These are phyloP conservation scores for Xylariaceae sp. DNA, from an alignment of 2,329 filamentous ascomycete species.

Conservation along the genomic window DNA sequence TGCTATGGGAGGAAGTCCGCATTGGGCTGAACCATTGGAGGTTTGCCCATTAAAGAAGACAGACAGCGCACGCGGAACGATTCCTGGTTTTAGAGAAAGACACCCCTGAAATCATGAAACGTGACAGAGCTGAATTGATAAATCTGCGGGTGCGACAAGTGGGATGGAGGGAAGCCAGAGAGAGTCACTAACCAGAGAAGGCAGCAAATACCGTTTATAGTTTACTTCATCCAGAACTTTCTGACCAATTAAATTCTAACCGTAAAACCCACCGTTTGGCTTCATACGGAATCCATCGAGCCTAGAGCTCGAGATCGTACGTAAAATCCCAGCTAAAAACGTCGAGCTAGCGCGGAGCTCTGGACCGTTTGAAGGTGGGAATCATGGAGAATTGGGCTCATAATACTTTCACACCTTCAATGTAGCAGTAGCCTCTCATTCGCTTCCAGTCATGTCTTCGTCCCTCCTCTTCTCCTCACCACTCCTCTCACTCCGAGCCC, in stretches of 20 bases:
- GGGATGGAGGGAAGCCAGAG: neutral
- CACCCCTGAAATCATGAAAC: slow-evolving; percentile 7
- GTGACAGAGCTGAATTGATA: neutral
- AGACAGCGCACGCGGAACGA: neutral
- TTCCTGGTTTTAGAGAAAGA: neutral
- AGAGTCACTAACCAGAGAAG: neutral
- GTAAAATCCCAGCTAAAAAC: too few relatives aligned
- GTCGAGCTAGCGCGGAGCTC: too few relatives aligned
- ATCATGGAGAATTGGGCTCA: neutral
- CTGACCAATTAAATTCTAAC: neutral
- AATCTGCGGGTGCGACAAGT: neutral
- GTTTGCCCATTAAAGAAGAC: slow-evolving; percentile 1
- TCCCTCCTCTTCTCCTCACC: slow-evolving; percentile 17
- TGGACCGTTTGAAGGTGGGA: too few relatives aligned
- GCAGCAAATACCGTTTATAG: neutral
- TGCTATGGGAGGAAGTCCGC: slow-evolving; percentile 5
- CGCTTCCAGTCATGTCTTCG: slow-evolving; percentile 7
- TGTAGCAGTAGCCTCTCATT: neutral
- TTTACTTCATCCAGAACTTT: neutral
- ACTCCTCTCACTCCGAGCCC: slow-evolving; percentile 8
- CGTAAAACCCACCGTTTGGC: too few relatives aligned
- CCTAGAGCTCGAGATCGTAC: too few relatives aligned
- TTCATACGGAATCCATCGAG: too few relatives aligned
- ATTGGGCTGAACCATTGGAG: slow-evolving; percentile 3
- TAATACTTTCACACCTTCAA: neutral